These are phyloP conservation scores for Dictyostelium firmibasis DNA, from an alignment of 78 protist genomes.

Conservation along the genomic window DNA sequence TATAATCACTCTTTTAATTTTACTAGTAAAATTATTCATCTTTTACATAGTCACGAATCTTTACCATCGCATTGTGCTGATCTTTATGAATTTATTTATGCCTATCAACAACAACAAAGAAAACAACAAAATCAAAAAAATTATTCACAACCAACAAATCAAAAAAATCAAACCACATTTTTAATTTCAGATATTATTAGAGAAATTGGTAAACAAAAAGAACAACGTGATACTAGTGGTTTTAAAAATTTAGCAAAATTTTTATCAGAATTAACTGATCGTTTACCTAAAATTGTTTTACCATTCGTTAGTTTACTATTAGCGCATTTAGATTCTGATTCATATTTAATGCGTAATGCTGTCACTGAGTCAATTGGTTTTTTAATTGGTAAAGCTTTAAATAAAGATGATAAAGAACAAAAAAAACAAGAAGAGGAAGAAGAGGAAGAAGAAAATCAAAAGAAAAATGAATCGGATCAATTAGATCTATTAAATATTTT, in stretches of 20 bases:
- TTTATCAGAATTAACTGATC: constrained; percentile 1
- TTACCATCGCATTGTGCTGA: not conserved
- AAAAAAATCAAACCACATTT: not conserved
- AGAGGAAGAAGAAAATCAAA: not conserved
- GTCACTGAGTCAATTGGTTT: constrained; percentile 36
- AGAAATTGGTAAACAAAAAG: constrained; percentile 20
- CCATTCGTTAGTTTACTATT: not conserved
- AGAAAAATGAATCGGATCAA: not conserved
- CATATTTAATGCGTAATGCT: constrained; percentile 73
- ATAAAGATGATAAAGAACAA: not conserved
- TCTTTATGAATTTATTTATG: not conserved
- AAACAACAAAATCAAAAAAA: not conserved
- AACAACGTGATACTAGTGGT: not conserved
- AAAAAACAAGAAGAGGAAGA: not conserved
- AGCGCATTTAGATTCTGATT: constrained; percentile 13
- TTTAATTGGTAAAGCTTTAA: not conserved
- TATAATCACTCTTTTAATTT: constrained; percentile 5
- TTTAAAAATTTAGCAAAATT: constrained; percentile 36
- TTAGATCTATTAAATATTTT: constrained; percentile 2
- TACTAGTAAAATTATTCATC: not conserved
- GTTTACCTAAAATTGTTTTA: constrained; percentile 22
- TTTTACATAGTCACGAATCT: not conserved
- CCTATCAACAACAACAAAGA: not conserved
- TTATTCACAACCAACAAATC: not conserved
- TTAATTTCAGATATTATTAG: not conserved